A percentile compares a stretch with the other conserved stretches of the same genome.
Conservation (phyloP, 2,329 filamentous ascomycete genomes). For the Scedosporium aurantiacum region DNA sequence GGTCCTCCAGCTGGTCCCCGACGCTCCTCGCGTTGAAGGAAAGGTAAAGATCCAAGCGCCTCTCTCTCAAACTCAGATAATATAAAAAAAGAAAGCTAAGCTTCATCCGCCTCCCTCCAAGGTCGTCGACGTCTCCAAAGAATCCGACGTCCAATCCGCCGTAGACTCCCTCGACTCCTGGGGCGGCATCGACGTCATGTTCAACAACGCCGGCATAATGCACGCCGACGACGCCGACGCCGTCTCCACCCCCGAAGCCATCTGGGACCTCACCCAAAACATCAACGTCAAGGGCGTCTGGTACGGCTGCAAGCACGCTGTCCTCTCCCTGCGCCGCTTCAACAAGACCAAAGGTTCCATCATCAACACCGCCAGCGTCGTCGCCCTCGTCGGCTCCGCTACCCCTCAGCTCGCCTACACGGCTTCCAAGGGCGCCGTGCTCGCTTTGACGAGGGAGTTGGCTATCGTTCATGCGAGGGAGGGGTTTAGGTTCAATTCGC, state of each 20-base stretch:
- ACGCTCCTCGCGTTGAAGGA: constrained; percentile 49
- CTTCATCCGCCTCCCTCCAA: constrained; percentile 1
- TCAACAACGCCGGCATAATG: constrained; percentile 99
- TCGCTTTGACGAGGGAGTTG: constrained; percentile 81
- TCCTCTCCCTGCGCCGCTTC: constrained; percentile 68
- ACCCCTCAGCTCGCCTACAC: constrained; percentile 90
- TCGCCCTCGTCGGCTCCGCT: constrained; percentile 75
- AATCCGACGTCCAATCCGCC: constrained; percentile 63
- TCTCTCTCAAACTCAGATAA: background rate
- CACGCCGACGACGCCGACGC: constrained; percentile 73
- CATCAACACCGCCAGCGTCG: constrained; percentile 87
- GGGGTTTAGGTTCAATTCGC: constrained; percentile 76
- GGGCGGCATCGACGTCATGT: constrained; percentile 84
- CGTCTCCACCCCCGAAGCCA: constrained; percentile 72
- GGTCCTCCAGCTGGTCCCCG: constrained; percentile 60
- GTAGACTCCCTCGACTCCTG: constrained; percentile 67
- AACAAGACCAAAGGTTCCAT: constrained; percentile 70
- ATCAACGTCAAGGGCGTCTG: constrained; percentile 99
- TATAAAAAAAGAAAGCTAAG: background rate
- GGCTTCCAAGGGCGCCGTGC: constrained; percentile 82
- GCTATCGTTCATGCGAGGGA: constrained; percentile 88
- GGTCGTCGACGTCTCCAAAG: constrained; percentile 70
- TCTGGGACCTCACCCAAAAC: constrained; percentile 88
- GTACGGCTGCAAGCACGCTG: constrained; percentile 88
- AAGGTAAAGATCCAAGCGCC: constrained; percentile 24